A percentile compares a stretch with the other conserved stretches of the same genome.
Evolutionary conservation across 2,329 filamentous ascomycete genomes (phyloP).

Genomic region (Bretziella fagacearum): DNA sequence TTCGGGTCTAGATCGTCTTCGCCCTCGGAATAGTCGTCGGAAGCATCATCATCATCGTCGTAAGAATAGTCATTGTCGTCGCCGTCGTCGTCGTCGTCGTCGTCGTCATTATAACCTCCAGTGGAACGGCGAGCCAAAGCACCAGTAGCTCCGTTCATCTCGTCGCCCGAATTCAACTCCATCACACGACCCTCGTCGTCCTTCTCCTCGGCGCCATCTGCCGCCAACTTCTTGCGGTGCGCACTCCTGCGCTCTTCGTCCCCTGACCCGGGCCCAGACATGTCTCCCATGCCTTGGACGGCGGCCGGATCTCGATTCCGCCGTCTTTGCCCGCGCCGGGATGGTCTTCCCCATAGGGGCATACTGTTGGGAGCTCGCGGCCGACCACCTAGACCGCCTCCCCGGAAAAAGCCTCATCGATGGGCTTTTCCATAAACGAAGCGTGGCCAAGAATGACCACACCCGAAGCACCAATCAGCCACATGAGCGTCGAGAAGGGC

Average conservation of each 20-base stretch:
- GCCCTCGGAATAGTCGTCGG: slow-evolving; percentile 27
- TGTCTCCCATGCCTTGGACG: slow-evolving; percentile 30
- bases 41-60: slow-evolving; percentile 30
- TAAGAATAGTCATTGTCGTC: slow-evolving; percentile 25
- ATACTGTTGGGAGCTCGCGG: slow-evolving; percentile 92
- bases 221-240: too few species aligned
- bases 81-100: slow-evolving; percentile 14
- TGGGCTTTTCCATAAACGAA: slow-evolving; percentile 90
- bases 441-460: slow-evolving; percentile 92
- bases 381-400: slow-evolving; percentile 99
- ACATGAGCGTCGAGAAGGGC: slow-evolving; percentile 70
- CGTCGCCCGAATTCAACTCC: slow-evolving; percentile 46
- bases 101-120: not conserved
- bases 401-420: slow-evolving; percentile 99
- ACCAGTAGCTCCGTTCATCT: slow-evolving; percentile 23
- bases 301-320: slow-evolving; percentile 17
- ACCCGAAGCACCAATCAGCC: slow-evolving; percentile 89
- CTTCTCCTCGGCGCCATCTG: not conserved
- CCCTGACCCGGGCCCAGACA: slow-evolving; percentile 11
- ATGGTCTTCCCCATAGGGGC: slow-evolving; percentile 97
- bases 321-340: slow-evolving; percentile 57
- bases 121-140: slow-evolving; percentile 9
- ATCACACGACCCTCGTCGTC: slow-evolving; percentile 36
- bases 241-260: slow-evolving; percentile 14
- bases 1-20: slow-evolving; percentile 34